Conservation (phyloP, 306 rosid genomes). For the Acacia melanoxylon region DNA sequence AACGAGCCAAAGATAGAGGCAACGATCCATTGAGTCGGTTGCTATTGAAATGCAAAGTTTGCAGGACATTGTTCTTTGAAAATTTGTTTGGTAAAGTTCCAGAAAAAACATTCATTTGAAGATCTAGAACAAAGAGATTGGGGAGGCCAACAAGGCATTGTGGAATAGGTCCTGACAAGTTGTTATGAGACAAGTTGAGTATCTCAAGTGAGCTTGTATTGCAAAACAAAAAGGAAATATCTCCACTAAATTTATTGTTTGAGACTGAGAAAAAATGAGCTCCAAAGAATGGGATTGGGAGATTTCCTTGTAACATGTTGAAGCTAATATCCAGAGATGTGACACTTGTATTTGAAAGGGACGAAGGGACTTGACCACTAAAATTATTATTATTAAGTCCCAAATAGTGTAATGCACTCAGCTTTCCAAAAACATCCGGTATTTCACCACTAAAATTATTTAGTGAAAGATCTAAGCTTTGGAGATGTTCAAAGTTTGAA, state of each 20-base stretch:
- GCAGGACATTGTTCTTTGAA: background rate
- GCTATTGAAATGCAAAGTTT: conserved; percentile 25
- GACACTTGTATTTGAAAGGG: background rate
- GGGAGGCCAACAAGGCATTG: conserved; percentile 18
- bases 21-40: conserved; percentile 41
- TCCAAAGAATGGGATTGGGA: too few relatives aligned
- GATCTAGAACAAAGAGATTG: conserved; percentile 19
- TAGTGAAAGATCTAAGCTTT: accelerated
- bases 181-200: too few relatives aligned
- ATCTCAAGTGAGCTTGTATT: too few relatives aligned
- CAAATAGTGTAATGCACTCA: background rate
- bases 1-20: conserved; percentile 25
- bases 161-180: too few relatives aligned
- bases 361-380: background rate
- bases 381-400: background rate
- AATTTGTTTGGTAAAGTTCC: conserved; percentile 15
- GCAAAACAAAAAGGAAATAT: too few relatives aligned
- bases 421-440: background rate
- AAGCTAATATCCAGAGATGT: too few relatives aligned
- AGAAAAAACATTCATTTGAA: conserved; percentile 16
- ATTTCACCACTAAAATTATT: conserved; percentile 23
- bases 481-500: background rate
- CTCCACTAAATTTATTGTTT: too few relatives aligned
- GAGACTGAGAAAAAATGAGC: too few relatives aligned
- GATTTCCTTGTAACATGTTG: too few relatives aligned